Conservation (phyloP, 345 rosid genomes). For the Xanthoceras sorbifolium region DNA sequence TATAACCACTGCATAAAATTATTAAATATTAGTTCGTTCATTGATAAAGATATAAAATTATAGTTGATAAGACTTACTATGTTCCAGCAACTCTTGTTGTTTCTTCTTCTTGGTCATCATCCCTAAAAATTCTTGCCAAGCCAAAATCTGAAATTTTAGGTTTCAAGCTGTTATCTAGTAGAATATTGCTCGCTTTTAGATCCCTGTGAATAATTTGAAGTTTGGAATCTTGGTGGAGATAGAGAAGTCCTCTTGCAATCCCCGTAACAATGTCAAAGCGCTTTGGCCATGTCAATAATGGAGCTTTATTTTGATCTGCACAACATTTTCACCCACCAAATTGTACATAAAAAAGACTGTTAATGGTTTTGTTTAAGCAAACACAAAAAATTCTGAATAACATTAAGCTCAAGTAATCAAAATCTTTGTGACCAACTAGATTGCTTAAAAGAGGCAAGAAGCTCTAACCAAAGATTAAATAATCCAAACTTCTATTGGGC, state of each 20-base stretch:
- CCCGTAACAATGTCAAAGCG: constrained; percentile 19
- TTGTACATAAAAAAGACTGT: not conserved
- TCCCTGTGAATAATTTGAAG: constrained; percentile 19
- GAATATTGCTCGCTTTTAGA: constrained; percentile 15
- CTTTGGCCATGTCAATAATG: constrained; percentile 14
- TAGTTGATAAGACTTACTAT: constrained; percentile 8
- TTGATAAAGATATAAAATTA: not conserved
- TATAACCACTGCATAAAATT: not conserved
- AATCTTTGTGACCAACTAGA: not conserved
- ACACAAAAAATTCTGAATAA: not conserved
- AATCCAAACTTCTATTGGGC: constrained; percentile 15
- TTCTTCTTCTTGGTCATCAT: not conserved
- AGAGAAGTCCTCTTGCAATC: constrained; percentile 23
- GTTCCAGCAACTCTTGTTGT: constrained; percentile 22
- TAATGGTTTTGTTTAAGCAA: not conserved
- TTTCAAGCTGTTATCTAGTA: constrained; percentile 14
- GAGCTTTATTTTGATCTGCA: not conserved
- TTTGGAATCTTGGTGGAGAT: constrained; percentile 23
- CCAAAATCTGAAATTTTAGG: constrained; percentile 28
- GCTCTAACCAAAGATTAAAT: constrained; percentile 7
- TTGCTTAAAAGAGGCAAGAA: not conserved
- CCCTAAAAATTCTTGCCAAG: constrained; percentile 17
- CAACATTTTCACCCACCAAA: not conserved
- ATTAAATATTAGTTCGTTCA: not conserved
- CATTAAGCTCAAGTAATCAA: not conserved